Percentiles rank a stretch among this genome's conserved stretches.
Evolutionary conservation across 176 grass and related monocot species (phyloP).

Genomic region (Bolboschoenus planiculmis): DNA sequence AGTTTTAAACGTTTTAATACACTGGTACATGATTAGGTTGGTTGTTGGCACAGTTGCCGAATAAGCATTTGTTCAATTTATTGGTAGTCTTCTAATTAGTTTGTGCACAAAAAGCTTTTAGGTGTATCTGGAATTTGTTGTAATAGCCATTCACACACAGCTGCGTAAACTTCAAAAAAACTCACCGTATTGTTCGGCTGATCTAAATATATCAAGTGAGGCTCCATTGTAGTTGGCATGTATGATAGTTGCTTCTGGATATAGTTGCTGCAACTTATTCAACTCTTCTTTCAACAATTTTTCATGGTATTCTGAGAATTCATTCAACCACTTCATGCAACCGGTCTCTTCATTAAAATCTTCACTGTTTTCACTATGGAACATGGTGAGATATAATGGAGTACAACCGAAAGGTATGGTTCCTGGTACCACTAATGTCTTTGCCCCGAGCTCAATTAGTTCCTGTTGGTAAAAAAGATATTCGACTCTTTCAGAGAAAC

Average conservation of each 20-base stretch:
- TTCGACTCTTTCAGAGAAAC: background rate
- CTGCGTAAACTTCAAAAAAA: background rate
- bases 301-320: conserved; percentile 19
- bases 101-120: background rate
- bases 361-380: background rate
- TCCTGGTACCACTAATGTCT: conserved; percentile 19
- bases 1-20: background rate
- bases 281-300: background rate
- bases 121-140: background rate
- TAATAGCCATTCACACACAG: background rate
- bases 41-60: background rate
- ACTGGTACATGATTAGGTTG: background rate
- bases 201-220: background rate
- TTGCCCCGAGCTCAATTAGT: background rate
- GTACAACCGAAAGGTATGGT: conserved; percentile 27
- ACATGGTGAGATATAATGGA: conserved; percentile 13
- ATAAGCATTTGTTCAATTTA: background rate
- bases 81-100: background rate
- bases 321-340: conserved; percentile 28
- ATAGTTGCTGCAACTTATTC: background rate
- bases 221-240: conserved; percentile 14
- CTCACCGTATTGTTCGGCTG: background rate
- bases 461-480: background rate
- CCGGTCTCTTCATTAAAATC: conserved; percentile 16
- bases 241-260: conserved; percentile 8